Evolutionary conservation across 2,329 filamentous ascomycete genomes (phyloP).

Genomic region (Lecanoromycetidae sp.): DNA sequence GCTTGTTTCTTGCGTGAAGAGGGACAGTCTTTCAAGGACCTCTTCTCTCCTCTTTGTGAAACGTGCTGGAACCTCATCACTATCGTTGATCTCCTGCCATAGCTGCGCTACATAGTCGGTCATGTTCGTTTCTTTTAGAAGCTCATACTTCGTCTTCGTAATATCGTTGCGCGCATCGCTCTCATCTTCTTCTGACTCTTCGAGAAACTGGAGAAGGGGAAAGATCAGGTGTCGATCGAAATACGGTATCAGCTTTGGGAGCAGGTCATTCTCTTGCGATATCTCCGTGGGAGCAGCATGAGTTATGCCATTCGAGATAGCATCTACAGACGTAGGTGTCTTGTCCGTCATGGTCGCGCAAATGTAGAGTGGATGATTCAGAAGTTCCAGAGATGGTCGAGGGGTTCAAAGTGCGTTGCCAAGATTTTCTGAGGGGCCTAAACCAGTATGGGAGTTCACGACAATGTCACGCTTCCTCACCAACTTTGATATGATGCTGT

Average conservation of each 20-base stretch:
- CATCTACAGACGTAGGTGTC: conserved; percentile 37
- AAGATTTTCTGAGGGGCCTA: no score
- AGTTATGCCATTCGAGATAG: conserved; percentile 37
- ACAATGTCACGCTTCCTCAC: no score
- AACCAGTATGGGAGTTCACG: no score
- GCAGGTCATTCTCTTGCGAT: conserved; percentile 63
- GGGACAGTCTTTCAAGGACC: conserved; percentile 69
- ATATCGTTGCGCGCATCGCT: conserved; percentile 57
- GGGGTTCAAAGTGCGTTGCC: background rate
- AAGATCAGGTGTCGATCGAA: conserved; percentile 95
- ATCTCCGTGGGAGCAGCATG: conserved; percentile 38
- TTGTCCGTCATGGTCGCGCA: conserved; percentile 39
- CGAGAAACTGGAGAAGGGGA: conserved; percentile 85
- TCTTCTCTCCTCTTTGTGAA: conserved; percentile 82
- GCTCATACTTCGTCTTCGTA: conserved; percentile 76
- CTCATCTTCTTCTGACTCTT: conserved; percentile 67
- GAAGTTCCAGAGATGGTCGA: background rate
- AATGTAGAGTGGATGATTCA: background rate
- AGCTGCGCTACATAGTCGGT: conserved; percentile 90
- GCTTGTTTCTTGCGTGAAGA: conserved; percentile 73
- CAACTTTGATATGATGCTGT: no score
- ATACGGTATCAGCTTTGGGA: conserved; percentile 79
- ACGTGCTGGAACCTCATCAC: conserved; percentile 66
- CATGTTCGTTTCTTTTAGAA: conserved; percentile 97
- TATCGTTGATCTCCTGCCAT: conserved; percentile 76